Conservation (phyloP, 345 rosid genomes). For the Laguncularia racemosa region DNA sequence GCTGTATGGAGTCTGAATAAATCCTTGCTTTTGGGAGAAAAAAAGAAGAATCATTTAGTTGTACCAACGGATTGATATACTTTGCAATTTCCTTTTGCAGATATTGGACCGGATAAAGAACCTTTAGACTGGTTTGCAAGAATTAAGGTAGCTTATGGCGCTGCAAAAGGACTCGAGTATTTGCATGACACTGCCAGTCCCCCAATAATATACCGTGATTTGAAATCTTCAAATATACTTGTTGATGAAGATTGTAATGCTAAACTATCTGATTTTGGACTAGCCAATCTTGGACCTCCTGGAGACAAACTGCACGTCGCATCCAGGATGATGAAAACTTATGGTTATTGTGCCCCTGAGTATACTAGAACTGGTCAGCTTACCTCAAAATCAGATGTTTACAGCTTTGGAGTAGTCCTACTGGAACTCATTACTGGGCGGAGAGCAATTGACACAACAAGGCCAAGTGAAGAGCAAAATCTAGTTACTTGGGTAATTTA, state of each 20-base stretch:
- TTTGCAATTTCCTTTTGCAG: slow-evolving; percentile 21
- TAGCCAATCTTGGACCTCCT: slow-evolving; percentile 38
- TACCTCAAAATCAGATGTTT: slow-evolving; percentile 58
- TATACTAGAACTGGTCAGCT: slow-evolving; percentile 49
- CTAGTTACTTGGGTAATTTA: slow-evolving; percentile 69
- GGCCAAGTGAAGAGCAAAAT: slow-evolving; percentile 57
- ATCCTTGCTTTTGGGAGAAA: background rate
- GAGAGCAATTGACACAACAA: slow-evolving; percentile 59
- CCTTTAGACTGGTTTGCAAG: slow-evolving; percentile 54
- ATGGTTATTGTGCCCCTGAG: slow-evolving; percentile 77
- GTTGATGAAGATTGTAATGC: slow-evolving; percentile 39
- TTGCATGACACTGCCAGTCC: slow-evolving; percentile 50
- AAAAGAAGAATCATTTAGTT: background rate
- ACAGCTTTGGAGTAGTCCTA: slow-evolving; percentile 72
- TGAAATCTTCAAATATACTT: slow-evolving; percentile 59
- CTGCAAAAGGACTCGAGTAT: slow-evolving; percentile 65
- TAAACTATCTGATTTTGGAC: slow-evolving; percentile 59
- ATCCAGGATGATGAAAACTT: slow-evolving; percentile 61
- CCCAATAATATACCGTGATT: slow-evolving; percentile 48
- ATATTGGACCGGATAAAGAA: slow-evolving; percentile 11
- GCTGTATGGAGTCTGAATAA: too few species aligned
- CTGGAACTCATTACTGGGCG: slow-evolving; percentile 71
- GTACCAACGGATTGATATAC: background rate
- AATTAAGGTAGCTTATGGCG: slow-evolving; percentile 52
- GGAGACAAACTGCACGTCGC: slow-evolving; percentile 32